A percentile compares a stretch with the other conserved stretches of the same genome.
phyloP scores from a whole-genome alignment of 208 protist species.

The Ichthyophonus hoferi region DNA sequence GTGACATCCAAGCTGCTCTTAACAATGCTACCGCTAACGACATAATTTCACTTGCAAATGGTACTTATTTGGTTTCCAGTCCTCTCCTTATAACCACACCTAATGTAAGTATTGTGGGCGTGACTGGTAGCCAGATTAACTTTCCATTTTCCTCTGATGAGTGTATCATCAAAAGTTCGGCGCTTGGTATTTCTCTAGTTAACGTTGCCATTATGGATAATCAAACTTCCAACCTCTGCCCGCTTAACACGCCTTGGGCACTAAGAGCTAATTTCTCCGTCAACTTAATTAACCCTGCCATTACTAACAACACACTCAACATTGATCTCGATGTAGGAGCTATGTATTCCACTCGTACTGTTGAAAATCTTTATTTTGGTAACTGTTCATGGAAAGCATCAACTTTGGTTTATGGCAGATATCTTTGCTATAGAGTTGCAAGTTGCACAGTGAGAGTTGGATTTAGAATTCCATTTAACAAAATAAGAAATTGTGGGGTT shows the following conservation, averaged over 20 bases:
- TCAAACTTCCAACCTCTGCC: neutral
- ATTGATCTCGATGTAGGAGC: neutral
- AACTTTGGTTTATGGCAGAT: neutral
- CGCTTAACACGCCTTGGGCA: neutral
- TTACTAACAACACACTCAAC: neutral
- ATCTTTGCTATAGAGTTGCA: neutral
- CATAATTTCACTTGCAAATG: neutral
- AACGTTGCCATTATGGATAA: neutral
- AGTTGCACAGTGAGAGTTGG: neutral
- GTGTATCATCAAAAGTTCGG: neutral
- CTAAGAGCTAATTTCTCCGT: neutral
- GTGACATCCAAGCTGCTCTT: neutral
- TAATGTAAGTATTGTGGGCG: neutral
- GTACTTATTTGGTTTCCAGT: neutral
- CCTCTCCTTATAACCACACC: neutral
- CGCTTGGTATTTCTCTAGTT: neutral
- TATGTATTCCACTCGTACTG: neutral
- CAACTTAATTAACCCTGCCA: neutral
- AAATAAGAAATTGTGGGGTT: neutral
- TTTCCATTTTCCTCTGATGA: neutral
- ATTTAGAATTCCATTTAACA: neutral
- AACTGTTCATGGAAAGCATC: neutral
- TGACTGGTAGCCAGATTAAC: neutral
- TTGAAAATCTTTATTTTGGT: neutral
- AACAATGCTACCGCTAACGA: neutral